Percentiles rank a stretch among this genome's conserved stretches.
phyloP scores from a whole-genome alignment of 257 asterid genomes.

The Solanum okadae region DNA sequence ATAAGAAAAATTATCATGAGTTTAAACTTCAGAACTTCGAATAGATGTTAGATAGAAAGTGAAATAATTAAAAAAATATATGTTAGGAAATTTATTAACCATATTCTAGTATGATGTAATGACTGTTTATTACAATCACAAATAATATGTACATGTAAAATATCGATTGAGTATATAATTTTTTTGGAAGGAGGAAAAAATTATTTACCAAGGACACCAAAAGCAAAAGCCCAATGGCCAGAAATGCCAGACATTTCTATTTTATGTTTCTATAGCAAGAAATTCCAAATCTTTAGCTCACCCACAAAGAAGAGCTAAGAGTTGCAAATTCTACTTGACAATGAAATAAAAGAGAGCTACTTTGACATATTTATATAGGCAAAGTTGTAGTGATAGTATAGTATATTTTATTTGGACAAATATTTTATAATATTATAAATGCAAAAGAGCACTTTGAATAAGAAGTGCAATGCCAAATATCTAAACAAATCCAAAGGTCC shows the following conservation, averaged over 20 bases:
- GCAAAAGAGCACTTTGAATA: background rate
- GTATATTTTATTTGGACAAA: background rate
- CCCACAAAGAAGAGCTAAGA: background rate
- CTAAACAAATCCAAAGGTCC: background rate
- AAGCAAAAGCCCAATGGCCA: conserved; percentile 25
- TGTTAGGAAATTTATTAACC: background rate
- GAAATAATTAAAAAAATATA: background rate
- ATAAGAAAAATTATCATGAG: too few relatives aligned
- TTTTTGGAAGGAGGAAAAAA: background rate
- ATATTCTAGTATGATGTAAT: background rate
- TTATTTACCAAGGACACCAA: conserved; percentile 44
- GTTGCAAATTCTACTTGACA: background rate
- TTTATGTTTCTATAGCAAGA: background rate
- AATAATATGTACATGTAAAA: background rate
- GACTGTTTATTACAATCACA: background rate
- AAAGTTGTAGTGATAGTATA: background rate
- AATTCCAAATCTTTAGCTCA: background rate
- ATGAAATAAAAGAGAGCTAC: background rate
- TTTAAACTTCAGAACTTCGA: background rate
- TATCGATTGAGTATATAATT: background rate
- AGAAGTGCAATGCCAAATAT: background rate
- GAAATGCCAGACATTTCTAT: background rate
- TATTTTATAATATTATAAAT: background rate
- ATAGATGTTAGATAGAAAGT: background rate
- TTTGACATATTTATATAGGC: background rate